Base-by-base conservation (phyloP, 2,329 filamentous ascomycete species). In the Alternaria atra region DNA sequence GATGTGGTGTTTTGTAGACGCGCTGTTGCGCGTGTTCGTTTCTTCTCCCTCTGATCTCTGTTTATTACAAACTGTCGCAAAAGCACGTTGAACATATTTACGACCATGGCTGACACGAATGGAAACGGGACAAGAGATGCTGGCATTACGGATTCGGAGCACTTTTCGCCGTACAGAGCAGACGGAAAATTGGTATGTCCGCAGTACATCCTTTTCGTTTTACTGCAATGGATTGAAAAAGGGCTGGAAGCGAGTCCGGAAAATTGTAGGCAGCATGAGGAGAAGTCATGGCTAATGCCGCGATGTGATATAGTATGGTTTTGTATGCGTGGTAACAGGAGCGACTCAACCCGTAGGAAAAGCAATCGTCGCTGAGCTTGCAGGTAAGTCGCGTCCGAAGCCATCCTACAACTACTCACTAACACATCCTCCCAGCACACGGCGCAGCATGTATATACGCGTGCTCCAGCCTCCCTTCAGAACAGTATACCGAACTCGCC, bases 361-460 rank as follows among this genome's bases (percentile, higher is more conserved):
- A 66, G 86, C 87, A 27, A 88, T 89, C 56, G 83, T 87, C 17
- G 75, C 80, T 42, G 87, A 90, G 70, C 78, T 89, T 39, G 87
- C 87, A 64, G 83, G 86, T 86, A 66, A 52, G 79, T 53, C n/a
- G 10, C 10, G 25, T 2, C 9, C 17, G 6, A 13, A 46, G 8
- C 4, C 32, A 6, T 52, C 17, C 6, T 13, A 27, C 37, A 48
- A 32, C 27, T 4, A 9, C 52, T 27, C 10, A 34, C 46, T 27
- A 25, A 39, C 34, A 47, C 6, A 39, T 61, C 6, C 3, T 20
- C 6, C 47, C 54, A 87, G 87, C 86, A 46, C 87, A 89, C 70
- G 87, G 87, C 42, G 87, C 87, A 63, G 87, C 87, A 43, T 88
- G 85, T 68, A 86, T 89, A 65, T 89, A 89, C 68, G 84, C 85